Base-by-base conservation (phyloP, 176 grass and related monocot species). In the Cymbopogon citratus region DNA sequence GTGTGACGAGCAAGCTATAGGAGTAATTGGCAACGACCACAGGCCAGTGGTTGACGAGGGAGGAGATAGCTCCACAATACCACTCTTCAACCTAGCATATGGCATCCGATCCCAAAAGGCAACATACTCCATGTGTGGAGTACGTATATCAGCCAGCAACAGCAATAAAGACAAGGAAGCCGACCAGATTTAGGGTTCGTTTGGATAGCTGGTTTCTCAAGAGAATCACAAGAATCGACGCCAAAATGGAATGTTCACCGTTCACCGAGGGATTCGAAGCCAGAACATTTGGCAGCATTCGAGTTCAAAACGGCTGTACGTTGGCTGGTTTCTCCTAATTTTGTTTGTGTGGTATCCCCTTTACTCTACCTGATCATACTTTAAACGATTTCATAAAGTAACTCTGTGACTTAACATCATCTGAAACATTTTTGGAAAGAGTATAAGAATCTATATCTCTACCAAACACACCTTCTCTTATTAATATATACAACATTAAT, bases 101-200 rank as follows among this genome's bases (percentile, higher is more conserved):
- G 52, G 52, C 52, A 57, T 57, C 52, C 52, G 52, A 57, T 57
- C 52, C 52, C 2, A 57, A 57, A 57, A 54, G 51, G 21, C 36
- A 77, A 54, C 66, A 62, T 49, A 10, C 46, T 51, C 46, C 46
- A 52, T 39, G 48, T 54, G 51, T 54, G 51, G 51, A 54, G 51
- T 21, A 56, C n/a, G n/a, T 74, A 74, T 86, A 48, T 73, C 12
- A 69, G 51, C 51, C 63, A 77, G 27, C 74, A 85, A 29, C 12
- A 52, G 16, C 16, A 19, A 19, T 19, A 7, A 2, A 52, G 51
- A 54, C 51, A 21, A 54, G 3, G 31, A 33, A 33, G 9, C 51
- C 51, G 6, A 52, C 49, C 16, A 52, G 49, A 7, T 52, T 52
- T 52, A 7, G 49, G 16, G 16, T 19, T 21, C 5, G 0, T 8